These are phyloP conservation scores for Periconia digitata DNA, from an alignment of 2,329 filamentous ascomycete species.

Conservation along the genomic window DNA sequence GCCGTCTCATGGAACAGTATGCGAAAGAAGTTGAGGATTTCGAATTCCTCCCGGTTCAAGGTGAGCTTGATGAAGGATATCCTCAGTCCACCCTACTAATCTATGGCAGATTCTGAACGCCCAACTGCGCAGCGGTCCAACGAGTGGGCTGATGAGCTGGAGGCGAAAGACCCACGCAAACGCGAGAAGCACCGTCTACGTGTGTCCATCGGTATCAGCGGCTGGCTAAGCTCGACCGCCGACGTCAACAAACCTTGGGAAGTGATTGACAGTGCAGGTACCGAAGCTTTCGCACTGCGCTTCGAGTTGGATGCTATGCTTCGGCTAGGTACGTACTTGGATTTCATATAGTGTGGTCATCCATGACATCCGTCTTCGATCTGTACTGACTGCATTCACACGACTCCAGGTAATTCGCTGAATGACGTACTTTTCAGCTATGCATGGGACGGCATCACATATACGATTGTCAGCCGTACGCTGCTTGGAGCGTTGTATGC, in stretches of 20 bases:
- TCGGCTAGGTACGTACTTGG: no score
- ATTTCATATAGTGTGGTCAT: no score
- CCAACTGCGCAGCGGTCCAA: constrained; percentile 19
- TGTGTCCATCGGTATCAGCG: constrained; percentile 76
- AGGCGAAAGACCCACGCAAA: constrained; percentile 26
- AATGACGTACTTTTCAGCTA: constrained; percentile 74
- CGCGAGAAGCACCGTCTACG: constrained; percentile 55
- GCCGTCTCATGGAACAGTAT: constrained; percentile 82
- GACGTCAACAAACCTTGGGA: constrained; percentile 76
- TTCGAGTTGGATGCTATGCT: constrained; percentile 78
- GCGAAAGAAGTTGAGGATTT: constrained; percentile 84
- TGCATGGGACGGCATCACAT: constrained; percentile 73
- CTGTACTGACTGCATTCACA: no score
- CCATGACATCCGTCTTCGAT: no score
- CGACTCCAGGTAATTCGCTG: constrained; percentile 72
- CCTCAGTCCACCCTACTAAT: constrained; percentile 1
- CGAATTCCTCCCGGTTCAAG: constrained; percentile 74
- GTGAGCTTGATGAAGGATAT: constrained; percentile 14
- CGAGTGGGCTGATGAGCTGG: constrained; percentile 28
- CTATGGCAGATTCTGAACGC: constrained; percentile 20
- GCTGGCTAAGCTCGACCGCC: constrained; percentile 72
- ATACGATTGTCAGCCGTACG: constrained; percentile 68
- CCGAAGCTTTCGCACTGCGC: constrained; percentile 77
- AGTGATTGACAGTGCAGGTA: constrained; percentile 64
- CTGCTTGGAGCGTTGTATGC: constrained; percentile 49